Conservation (phyloP, 352 stramenopile genomes). For the Elongisporangium anandrum region DNA sequence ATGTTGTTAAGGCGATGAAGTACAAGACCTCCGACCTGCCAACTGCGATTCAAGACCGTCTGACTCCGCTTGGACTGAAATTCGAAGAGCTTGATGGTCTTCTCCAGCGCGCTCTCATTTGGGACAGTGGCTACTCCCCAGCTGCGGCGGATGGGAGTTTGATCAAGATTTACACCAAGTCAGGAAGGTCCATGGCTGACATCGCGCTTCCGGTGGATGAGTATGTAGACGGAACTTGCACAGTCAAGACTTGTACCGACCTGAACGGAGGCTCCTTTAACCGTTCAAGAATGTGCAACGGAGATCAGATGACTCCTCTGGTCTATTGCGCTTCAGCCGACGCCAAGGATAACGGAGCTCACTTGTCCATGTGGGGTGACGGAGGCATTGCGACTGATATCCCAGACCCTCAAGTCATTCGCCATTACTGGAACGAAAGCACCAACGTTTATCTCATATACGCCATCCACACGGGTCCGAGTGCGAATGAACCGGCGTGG, state of each 20-base stretch:
- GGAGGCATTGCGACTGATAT: slow-evolving; percentile 2
- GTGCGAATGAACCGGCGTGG: slow-evolving; percentile 9
- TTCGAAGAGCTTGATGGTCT: slow-evolving; percentile 14
- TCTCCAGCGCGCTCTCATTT: slow-evolving; percentile 30
- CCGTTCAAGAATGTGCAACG: slow-evolving; percentile 4
- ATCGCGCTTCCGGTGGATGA: slow-evolving; percentile 52
- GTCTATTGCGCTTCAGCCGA: no score
- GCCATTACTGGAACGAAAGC: slow-evolving; percentile 12
- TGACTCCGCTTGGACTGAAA: slow-evolving; percentile 4
- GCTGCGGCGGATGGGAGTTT: slow-evolving; percentile 27
- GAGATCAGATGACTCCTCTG: slow-evolving; percentile 1
- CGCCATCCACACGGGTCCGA: slow-evolving; percentile 13
- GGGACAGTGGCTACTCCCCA: slow-evolving; percentile 32
- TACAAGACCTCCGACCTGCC: slow-evolving; percentile 10
- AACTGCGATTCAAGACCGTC: slow-evolving; percentile 5
- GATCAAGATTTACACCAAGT: slow-evolving; percentile 53
- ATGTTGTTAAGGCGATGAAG: slow-evolving; percentile 17
- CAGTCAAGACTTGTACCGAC: slow-evolving; percentile 18
- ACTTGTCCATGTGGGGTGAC: neutral
- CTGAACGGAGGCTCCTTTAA: slow-evolving; percentile 8
- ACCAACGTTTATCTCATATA: slow-evolving; percentile 10
- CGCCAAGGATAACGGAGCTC: neutral
- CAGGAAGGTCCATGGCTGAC: slow-evolving; percentile 56
- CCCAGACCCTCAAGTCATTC: slow-evolving; percentile 3
- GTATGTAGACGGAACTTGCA: slow-evolving; percentile 21